A percentile compares a stretch with the other conserved stretches of the same genome.
phyloP scores from a whole-genome alignment of 805 yeast genomes.

The Candida multigemmis region DNA sequence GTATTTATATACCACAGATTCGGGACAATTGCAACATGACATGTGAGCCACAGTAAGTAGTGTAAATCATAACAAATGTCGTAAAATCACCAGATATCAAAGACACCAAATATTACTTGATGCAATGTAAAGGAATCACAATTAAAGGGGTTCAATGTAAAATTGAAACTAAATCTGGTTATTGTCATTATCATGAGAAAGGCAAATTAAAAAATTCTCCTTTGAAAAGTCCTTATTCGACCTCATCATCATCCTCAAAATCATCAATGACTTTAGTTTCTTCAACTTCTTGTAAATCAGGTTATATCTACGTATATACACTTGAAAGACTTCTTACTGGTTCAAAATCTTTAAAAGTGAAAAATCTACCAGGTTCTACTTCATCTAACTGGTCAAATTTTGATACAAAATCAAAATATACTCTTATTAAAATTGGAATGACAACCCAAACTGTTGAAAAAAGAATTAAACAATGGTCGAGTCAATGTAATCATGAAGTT shows the following conservation, averaged over 20 bases:
- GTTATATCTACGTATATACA: constrained; percentile 45
- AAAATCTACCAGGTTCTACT: constrained; percentile 15
- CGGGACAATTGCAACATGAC: not conserved
- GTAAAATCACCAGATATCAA: no score
- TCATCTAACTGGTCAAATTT: constrained; percentile 18
- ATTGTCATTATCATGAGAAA: constrained; percentile 24
- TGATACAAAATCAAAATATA: constrained; percentile 22
- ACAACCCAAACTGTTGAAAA: constrained; percentile 36
- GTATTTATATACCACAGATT: constrained; percentile 1
- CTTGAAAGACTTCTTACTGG: constrained; percentile 24
- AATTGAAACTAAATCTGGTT: constrained; percentile 10
- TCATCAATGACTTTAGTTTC: no score
- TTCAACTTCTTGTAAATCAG: constrained; percentile 15
- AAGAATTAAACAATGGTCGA: constrained; percentile 44
- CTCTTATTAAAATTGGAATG: constrained; percentile 45
- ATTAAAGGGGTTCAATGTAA: constrained; percentile 32
- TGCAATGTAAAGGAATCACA: constrained; percentile 35
- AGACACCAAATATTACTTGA: not conserved
- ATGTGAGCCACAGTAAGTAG: not conserved
- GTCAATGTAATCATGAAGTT: constrained; percentile 40
- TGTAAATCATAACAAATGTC: not conserved
- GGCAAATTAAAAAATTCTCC: not conserved
- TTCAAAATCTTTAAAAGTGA: constrained; percentile 23
- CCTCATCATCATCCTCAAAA: not conserved
- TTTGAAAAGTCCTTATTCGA: not conserved